These are phyloP conservation scores for Arabidopsis lyrata DNA, from an alignment of 441 rosid genomes.

Conservation along the genomic window DNA sequence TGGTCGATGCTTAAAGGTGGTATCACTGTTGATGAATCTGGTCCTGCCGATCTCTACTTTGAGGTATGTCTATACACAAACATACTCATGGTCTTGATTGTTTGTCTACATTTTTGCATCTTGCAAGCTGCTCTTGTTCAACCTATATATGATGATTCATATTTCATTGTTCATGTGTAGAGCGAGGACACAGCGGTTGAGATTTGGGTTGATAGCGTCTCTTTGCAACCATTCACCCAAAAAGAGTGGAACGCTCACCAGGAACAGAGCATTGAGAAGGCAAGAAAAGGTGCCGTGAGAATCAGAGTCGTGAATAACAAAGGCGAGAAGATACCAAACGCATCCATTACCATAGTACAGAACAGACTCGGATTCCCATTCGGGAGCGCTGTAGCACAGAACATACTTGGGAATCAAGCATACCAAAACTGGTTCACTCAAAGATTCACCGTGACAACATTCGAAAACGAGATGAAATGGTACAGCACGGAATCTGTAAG, in stretches of 20 bases:
- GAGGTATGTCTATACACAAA: slow-evolving; percentile 50
- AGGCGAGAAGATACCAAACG: slow-evolving; percentile 56
- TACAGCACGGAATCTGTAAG: slow-evolving; percentile 54
- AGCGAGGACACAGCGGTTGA: slow-evolving; percentile 60
- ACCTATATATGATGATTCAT: not conserved
- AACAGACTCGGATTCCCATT: slow-evolving; percentile 61
- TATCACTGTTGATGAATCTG: slow-evolving; percentile 62
- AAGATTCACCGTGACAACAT: slow-evolving; percentile 65
- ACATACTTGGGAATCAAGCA: slow-evolving; percentile 60
- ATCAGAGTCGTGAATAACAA: slow-evolving; percentile 54
- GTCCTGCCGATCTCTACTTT: slow-evolving; percentile 67
- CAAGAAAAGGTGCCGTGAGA: slow-evolving; percentile 54
- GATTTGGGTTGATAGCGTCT: slow-evolving; percentile 80
- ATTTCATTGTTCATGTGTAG: slow-evolving; percentile 39
- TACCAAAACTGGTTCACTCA: slow-evolving; percentile 76
- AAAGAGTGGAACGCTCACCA: slow-evolving; percentile 81
- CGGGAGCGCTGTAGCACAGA: slow-evolving; percentile 63
- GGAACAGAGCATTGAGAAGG: slow-evolving; percentile 57
- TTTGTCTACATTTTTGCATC: not conserved
- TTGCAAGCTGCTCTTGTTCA: not conserved
- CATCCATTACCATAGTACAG: slow-evolving; percentile 57
- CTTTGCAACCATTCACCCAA: slow-evolving; percentile 77
- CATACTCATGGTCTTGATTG: not conserved
- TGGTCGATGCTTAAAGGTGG: slow-evolving; percentile 85
- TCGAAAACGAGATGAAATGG: slow-evolving; percentile 86